Percentiles rank a stretch among this genome's conserved stretches.
These are phyloP conservation scores for Capsicum chinense DNA, from an alignment of 257 asterid species.

Conservation along the genomic window DNA sequence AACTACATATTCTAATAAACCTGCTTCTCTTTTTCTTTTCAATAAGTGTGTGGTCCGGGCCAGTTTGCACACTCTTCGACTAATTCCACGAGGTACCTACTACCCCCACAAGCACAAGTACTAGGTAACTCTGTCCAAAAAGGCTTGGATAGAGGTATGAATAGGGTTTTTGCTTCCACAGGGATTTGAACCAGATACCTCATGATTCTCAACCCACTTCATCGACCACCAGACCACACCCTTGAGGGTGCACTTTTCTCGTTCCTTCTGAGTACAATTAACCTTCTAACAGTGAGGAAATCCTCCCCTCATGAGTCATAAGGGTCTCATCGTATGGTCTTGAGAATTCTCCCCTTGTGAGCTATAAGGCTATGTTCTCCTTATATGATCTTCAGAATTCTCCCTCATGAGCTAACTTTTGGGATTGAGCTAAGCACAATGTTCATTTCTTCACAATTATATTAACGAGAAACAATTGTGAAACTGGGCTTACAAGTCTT, in stretches of 20 bases:
- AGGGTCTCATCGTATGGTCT: not conserved
- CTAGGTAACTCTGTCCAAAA: not conserved
- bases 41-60: not conserved
- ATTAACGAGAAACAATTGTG: not conserved
- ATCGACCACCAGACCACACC: not conserved
- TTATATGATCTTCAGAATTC: not conserved
- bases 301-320: not conserved
- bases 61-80: not conserved
- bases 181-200: not conserved
- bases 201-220: not conserved
- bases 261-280: not conserved
- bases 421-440: not conserved
- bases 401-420: not conserved
- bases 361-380: not conserved
- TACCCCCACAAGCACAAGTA: not conserved
- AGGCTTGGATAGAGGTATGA: not conserved
- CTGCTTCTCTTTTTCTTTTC: not conserved
- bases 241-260: not conserved
- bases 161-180: not conserved
- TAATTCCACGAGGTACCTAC: not conserved
- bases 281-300: not conserved
- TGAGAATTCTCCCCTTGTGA: not conserved
- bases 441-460: not conserved
- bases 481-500: not conserved
- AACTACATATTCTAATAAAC: slow-evolving; percentile 1